Percentiles rank a stretch among this genome's conserved stretches.
These are phyloP conservation scores for Ichthyophthirius multifiliis DNA, from an alignment of 169 alveolate genomes.

Conservation along the genomic window DNA sequence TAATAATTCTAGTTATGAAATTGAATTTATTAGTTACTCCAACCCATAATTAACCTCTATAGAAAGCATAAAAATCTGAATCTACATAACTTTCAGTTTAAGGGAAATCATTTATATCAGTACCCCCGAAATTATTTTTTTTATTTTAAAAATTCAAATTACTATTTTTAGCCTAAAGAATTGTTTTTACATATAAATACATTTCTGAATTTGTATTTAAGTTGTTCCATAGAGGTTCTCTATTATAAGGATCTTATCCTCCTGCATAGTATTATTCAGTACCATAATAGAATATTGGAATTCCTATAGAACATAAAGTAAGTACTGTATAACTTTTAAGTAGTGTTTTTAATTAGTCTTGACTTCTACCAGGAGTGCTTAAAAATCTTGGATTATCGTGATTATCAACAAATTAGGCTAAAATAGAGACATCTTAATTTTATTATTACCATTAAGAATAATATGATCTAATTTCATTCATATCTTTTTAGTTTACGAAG, in stretches of 20 bases:
- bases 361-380: too few species aligned
- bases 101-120: not conserved
- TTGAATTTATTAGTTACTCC: conserved; percentile 35
- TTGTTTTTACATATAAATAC: not conserved
- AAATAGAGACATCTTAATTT: conserved; percentile 45
- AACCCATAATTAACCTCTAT: conserved; percentile 57
- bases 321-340: conserved; percentile 60
- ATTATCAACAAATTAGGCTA: conserved; percentile 81
- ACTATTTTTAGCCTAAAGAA: not conserved
- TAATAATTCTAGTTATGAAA: not conserved
- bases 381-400: conserved; percentile 86
- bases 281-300: conserved; percentile 85
- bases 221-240: conserved; percentile 77
- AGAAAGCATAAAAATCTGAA: conserved; percentile 55
- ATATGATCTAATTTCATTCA: conserved; percentile 30
- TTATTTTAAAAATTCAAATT: not conserved
- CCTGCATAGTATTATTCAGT: conserved; percentile 80
- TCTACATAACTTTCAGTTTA: conserved; percentile 45
- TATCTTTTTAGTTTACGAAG: conserved; percentile 35
- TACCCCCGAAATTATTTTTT: too few species aligned
- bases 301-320: conserved; percentile 65
- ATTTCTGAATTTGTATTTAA: conserved; percentile 44
- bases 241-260: conserved; percentile 76
- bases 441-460: conserved; percentile 29
- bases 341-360: not conserved